Conservation (phyloP, 371 early-diverging fungal species). For the Coemansia sp. region DNA sequence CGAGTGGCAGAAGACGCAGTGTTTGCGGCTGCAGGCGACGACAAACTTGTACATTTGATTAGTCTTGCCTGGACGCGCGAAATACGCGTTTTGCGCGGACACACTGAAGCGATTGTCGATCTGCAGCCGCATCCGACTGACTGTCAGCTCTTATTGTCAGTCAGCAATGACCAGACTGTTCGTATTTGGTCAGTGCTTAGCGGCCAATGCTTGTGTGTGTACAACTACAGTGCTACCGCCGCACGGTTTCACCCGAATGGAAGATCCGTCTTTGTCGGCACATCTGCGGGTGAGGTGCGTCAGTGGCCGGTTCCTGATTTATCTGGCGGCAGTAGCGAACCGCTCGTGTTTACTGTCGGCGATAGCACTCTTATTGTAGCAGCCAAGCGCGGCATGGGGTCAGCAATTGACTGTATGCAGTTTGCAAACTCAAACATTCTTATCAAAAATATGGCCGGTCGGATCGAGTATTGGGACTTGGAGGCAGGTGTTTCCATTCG, state of each 20-base stretch:
- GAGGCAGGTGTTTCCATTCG: slow-evolving; percentile 53
- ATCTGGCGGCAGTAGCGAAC: not conserved
- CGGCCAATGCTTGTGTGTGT: slow-evolving; percentile 62
- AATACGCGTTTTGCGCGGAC: slow-evolving; percentile 60
- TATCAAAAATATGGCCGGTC: slow-evolving; percentile 72
- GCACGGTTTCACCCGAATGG: slow-evolving; percentile 50
- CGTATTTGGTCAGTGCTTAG: slow-evolving; percentile 85
- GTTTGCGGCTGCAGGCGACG: slow-evolving; percentile 67
- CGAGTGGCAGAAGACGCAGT: slow-evolving; percentile 65
- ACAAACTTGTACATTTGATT: slow-evolving; percentile 62
- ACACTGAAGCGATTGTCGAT: slow-evolving; percentile 65
- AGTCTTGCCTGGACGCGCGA: slow-evolving; percentile 75
- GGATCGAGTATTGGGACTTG: slow-evolving; percentile 72
- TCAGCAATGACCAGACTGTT: slow-evolving; percentile 79
- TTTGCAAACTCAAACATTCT: slow-evolving; percentile 65
- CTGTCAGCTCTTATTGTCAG: slow-evolving; percentile 68
- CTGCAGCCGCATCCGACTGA: slow-evolving; percentile 70
- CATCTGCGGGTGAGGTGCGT: slow-evolving; percentile 44
- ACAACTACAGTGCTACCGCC: slow-evolving; percentile 62
- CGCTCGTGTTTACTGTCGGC: slow-evolving; percentile 3
- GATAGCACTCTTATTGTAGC: slow-evolving; percentile 27
- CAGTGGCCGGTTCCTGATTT: slow-evolving; percentile 39
- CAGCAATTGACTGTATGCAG: slow-evolving; percentile 62
- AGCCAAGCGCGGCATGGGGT: slow-evolving; percentile 23
- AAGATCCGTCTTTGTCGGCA: slow-evolving; percentile 30